Percentiles rank a stretch among this genome's conserved stretches.
Evolutionary conservation across 2,329 filamentous ascomycete species (phyloP).

Genomic region (Penicillium sp.): DNA sequence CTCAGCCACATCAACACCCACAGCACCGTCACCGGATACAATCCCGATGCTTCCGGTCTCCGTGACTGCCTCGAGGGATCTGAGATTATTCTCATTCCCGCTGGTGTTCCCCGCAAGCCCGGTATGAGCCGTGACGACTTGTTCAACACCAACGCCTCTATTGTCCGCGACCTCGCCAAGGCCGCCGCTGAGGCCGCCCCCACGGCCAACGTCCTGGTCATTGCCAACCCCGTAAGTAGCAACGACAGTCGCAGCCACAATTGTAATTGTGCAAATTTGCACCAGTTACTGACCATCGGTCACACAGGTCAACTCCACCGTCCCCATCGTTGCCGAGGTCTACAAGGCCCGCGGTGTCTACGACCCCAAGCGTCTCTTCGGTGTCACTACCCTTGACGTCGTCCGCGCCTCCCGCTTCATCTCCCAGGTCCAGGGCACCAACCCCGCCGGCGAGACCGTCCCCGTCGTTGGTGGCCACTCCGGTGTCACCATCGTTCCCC

Average conservation of each 20-base stretch:
- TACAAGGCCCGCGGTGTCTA: conserved; percentile 95
- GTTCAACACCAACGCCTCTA: conserved; percentile 99
- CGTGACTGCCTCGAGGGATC: conserved; percentile 75
- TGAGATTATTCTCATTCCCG: conserved; percentile 95
- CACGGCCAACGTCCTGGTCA: conserved; percentile 93
- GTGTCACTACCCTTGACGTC: conserved; percentile 98
- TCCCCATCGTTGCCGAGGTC: conserved; percentile 94
- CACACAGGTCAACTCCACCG: conserved; percentile 84
- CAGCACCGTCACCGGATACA: conserved; percentile 87
- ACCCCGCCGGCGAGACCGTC: conserved; percentile 91
- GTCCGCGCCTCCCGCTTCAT: conserved; percentile 98
- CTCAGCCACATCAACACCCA: conserved; percentile 99
- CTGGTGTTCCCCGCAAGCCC: conserved; percentile 97
- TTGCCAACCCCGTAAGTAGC: conserved; percentile 78
- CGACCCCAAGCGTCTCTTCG: conserved; percentile 98
- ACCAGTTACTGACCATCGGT: not conserved
- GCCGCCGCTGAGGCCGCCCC: conserved; percentile 83
- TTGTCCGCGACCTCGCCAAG: conserved; percentile 97
- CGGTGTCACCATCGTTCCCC: conserved; percentile 95
- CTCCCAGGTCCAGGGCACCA: conserved; percentile 83
- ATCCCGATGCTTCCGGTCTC: conserved; percentile 71
- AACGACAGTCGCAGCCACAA: not conserved
- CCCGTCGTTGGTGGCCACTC: conserved; percentile 96
- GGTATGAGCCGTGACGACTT: conserved; percentile 99
- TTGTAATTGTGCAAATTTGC: not conserved